Percentiles rank a stretch among this genome's conserved stretches.
phyloP scores from a whole-genome alignment of 2,329 filamentous ascomycete species.

The Scedosporium minutisporum region DNA sequence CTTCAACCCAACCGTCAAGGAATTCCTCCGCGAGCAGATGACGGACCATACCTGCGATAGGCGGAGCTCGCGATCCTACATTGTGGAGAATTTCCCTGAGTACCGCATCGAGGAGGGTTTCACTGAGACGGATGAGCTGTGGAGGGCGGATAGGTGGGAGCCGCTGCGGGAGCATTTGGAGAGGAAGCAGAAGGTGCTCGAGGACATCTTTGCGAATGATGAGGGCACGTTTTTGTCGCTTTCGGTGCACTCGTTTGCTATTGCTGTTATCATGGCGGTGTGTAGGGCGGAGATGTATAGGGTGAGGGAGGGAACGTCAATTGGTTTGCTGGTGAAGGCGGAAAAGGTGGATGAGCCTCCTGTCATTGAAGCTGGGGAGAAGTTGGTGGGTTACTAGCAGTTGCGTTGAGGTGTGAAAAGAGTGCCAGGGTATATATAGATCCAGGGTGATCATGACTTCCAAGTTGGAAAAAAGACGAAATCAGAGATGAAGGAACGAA shows the following conservation, averaged over 20 bases:
- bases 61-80: slow-evolving; percentile 36
- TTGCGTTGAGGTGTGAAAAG: background rate
- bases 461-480: background rate
- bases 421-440: background rate
- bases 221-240: slow-evolving; percentile 34
- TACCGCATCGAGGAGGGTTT: slow-evolving; percentile 46
- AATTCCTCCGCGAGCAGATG: slow-evolving; percentile 48
- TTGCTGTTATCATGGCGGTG: slow-evolving; percentile 29
- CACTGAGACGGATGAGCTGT: slow-evolving; percentile 44
- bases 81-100: slow-evolving; percentile 37
- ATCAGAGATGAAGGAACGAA: background rate
- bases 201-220: slow-evolving; percentile 33
- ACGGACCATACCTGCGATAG: slow-evolving; percentile 54
- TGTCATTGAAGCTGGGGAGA: slow-evolving; percentile 4
- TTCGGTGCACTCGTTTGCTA: slow-evolving; percentile 39
- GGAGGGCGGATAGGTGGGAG: slow-evolving; percentile 37
- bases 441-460: background rate
- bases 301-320: slow-evolving; percentile 40
- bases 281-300: slow-evolving; percentile 33
- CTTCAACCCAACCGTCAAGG: slow-evolving; percentile 45
- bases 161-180: slow-evolving; percentile 35
- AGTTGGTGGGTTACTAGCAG: slow-evolving; percentile 2
- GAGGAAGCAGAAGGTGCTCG: slow-evolving; percentile 30
- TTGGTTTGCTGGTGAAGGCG: slow-evolving; percentile 46
- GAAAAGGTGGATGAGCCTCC: slow-evolving; percentile 8